Percentiles rank a stretch among this genome's conserved stretches.
Evolutionary conservation across 1,139 yeast species (phyloP).

Genomic region (Entelexis paramagnoliae): DNA sequence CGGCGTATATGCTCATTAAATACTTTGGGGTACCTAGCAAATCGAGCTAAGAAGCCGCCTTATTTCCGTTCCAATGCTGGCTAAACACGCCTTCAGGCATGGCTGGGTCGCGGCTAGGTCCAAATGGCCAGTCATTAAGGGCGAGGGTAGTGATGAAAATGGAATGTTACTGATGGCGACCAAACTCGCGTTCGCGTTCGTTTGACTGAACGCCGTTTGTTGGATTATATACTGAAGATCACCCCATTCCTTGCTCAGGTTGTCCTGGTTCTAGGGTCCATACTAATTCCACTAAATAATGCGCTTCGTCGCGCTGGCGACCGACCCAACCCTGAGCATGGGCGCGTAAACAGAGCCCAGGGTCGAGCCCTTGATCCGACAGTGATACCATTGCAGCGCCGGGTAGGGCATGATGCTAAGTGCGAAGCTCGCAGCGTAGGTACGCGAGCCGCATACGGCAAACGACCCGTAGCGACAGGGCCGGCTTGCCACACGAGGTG

Average conservation of each 20-base stretch:
- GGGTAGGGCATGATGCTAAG: neutral
- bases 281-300: too few species aligned
- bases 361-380: conserved; percentile 7
- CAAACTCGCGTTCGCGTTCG: neutral
- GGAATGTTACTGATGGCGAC: neutral
- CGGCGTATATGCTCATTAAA: too few species aligned
- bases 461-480: neutral
- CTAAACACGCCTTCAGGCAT: neutral
- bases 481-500: neutral
- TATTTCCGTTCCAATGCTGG: too few species aligned
- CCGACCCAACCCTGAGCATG: neutral
- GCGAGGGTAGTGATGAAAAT: conserved; percentile 6
- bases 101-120: conserved; percentile 2
- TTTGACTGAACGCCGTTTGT: too few species aligned
- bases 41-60: too few species aligned
- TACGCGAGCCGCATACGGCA: neutral
- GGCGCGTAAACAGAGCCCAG: conserved; percentile 5
- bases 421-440: neutral
- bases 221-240: too few species aligned
- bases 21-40: too few species aligned
- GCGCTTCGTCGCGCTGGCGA: too few species aligned
- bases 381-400: neutral
- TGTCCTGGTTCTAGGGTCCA: too few species aligned
- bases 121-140: conserved; percentile 14
- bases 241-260: too few species aligned